Percentiles rank a stretch among this genome's conserved stretches.
Conservation (phyloP, 2,329 filamentous ascomycete species). For the Ascochyta fabae region DNA sequence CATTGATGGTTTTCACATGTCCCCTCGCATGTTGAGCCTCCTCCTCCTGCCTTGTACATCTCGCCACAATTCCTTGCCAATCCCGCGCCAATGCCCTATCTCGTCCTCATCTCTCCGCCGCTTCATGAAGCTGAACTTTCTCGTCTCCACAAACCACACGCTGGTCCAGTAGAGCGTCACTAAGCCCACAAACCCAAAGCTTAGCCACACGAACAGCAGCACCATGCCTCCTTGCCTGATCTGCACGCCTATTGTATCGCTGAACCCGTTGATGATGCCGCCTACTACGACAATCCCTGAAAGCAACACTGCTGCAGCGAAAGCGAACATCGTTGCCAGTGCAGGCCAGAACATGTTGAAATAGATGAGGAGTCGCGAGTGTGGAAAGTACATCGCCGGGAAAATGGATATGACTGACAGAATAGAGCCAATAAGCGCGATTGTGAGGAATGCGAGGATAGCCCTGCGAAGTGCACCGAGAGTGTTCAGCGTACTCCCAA, state of each 20-base stretch:
- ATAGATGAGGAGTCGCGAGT: conserved; percentile 31
- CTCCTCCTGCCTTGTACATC: conserved; percentile 23
- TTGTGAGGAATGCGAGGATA: conserved; percentile 27
- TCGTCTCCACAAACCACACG: conserved; percentile 39
- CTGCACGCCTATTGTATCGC: conserved; percentile 15
- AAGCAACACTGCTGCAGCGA: conserved; percentile 25
- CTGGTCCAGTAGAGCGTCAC: conserved; percentile 26
- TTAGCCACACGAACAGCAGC: conserved; percentile 32
- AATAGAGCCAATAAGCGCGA: conserved; percentile 21
- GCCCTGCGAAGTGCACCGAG: conserved; percentile 14
- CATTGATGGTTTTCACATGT: neutral
- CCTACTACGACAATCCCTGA: conserved; percentile 17
- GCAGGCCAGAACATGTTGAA: conserved; percentile 22
- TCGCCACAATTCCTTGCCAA: conserved; percentile 22
- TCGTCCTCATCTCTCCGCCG: conserved; percentile 26
- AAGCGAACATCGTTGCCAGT: conserved; percentile 15
- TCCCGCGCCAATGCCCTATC: conserved; percentile 32
- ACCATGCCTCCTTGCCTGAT: conserved; percentile 16
- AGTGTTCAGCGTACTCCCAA: conserved; percentile 6
- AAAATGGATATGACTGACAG: conserved; percentile 19
- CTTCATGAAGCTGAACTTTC: conserved; percentile 23
- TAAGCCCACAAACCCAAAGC: conserved; percentile 17
- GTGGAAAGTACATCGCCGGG: conserved; percentile 29
- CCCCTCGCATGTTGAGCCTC: conserved; percentile 3
- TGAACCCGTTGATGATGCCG: conserved; percentile 10